Evolutionary conservation across 2,329 filamentous ascomycete genomes (phyloP).

Genomic region (Sporothrix brasiliensis): DNA sequence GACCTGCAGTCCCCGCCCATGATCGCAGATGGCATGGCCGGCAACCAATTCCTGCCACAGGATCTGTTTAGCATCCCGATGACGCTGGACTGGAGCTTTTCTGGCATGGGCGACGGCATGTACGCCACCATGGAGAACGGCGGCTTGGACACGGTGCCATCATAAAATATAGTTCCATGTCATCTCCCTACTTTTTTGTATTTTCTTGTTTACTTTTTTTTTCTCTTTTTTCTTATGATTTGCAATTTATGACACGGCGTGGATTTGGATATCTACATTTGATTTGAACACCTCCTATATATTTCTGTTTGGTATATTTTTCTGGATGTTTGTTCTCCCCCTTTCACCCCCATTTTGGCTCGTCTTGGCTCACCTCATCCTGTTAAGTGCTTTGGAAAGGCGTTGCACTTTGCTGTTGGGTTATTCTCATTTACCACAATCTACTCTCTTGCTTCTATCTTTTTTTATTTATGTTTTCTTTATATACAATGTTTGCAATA

Average conservation of each 20-base stretch:
- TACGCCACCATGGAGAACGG: conserved; percentile 68
- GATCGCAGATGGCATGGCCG: conserved; percentile 51
- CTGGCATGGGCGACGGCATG: conserved; percentile 66
- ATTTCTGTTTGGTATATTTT: not conserved
- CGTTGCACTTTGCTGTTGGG: not conserved
- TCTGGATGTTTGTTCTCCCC: not conserved
- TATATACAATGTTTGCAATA: not conserved
- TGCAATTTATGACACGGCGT: conserved; percentile 11
- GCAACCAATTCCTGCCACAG: conserved; percentile 86
- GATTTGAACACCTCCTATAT: not conserved
- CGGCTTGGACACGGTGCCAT: conserved; percentile 47
- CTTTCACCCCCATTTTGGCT: not conserved
- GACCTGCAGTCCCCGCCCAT: conserved; percentile 44
- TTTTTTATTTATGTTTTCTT: not conserved
- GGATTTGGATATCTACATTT: not conserved
- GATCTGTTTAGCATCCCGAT: conserved; percentile 96
- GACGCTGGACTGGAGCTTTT: conserved; percentile 88
- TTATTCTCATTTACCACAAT: not conserved
- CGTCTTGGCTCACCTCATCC: not conserved
- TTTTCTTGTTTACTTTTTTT: not conserved
- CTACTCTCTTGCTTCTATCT: not conserved
- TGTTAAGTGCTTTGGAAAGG: not conserved
- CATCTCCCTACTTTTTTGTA: not conserved
- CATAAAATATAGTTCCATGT: not conserved
- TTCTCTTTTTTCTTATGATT: conserved; percentile 6